Evolutionary conservation across 2,329 filamentous ascomycete genomes (phyloP), one percentile per base, ranked within the genome.

Genomic region (Paraconiothyrium sp.): DNA sequence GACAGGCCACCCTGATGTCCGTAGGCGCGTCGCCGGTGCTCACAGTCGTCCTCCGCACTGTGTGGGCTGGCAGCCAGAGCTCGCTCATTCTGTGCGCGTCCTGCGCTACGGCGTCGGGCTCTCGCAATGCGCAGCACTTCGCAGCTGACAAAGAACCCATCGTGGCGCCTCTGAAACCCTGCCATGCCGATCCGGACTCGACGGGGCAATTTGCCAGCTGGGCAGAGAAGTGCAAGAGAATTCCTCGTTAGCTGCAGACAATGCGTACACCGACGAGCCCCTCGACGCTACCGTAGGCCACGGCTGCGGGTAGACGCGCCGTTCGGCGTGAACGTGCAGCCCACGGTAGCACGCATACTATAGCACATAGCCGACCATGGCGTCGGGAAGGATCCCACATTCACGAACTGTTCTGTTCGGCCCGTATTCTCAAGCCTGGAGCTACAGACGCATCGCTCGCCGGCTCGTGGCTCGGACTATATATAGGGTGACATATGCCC

Each of bases 121-220:
- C 46, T n/a, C 22, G 39, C 39, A 44, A 22, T 44, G 51, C 39
- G 24, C 51, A 54, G 37, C 50, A 16, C 50, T 35, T 54, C 22
- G 50, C 50, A 11, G 50, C 51, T 34, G 39, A 55, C 39, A 55
- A 46, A 55, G 52, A 22, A 22, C 34, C 41, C 52, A 22, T 55
- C 39, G 52, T 55, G 52, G 52, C 52, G 39, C 52, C 52, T 44
- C n/a, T 44, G 52, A 55, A 46, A 55, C 39, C 52, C 52, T 46
- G 52, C 35, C 52, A 24, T 11, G 52, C 52, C 52, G 52, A 55
- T 55, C 50, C 52, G 52, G 52, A 55, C 52, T 55, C 24, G 51
- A 27, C 37, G 14, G 44, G 51, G 20, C 51, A 54, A 43, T 20
- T 30, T 30, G 10, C 44, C 32, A 27, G 24, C 43, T 41, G 37